Conservation (phyloP, 2,329 filamentous ascomycete genomes). For the Helicocarpus griseus region DNA sequence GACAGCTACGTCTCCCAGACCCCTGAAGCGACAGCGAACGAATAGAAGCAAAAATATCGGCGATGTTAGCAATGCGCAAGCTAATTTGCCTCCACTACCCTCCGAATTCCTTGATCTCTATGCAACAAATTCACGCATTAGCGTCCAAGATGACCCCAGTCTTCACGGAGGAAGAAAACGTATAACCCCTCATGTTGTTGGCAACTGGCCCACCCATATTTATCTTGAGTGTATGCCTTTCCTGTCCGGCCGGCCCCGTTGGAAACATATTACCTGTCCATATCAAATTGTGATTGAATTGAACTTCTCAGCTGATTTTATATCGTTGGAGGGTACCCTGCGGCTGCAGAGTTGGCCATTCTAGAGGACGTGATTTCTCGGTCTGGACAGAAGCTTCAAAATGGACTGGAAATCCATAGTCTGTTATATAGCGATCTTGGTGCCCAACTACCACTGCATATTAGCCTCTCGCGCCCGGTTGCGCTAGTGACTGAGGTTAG, state of each 20-base stretch:
- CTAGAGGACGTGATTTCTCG: slow-evolving; percentile 23
- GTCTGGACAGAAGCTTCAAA: slow-evolving; percentile 29
- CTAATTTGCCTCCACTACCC: slow-evolving; percentile 62
- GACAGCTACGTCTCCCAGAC: slow-evolving; percentile 14
- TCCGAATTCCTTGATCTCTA: slow-evolving; percentile 81
- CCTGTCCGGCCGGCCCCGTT: background rate
- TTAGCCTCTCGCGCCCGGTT: slow-evolving; percentile 79
- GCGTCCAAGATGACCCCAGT: slow-evolving; percentile 68
- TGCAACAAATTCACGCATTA: slow-evolving; percentile 66
- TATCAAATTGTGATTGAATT: slow-evolving; percentile 3
- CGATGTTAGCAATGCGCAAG: slow-evolving; percentile 11
- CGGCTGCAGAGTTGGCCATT: slow-evolving; percentile 23
- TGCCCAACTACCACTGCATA: slow-evolving; percentile 70
- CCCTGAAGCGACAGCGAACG: slow-evolving; percentile 17
- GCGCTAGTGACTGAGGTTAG: slow-evolving; percentile 64
- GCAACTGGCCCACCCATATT: slow-evolving; percentile 87
- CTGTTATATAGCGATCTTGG: slow-evolving; percentile 71
- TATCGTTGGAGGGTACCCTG: slow-evolving; percentile 29
- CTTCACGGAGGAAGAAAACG: slow-evolving; percentile 80
- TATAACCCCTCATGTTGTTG: slow-evolving; percentile 70
- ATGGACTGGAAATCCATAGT: slow-evolving; percentile 46
- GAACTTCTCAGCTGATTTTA: slow-evolving; percentile 9
- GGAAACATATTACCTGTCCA: slow-evolving; percentile 1
- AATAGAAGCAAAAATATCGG: slow-evolving; percentile 6
- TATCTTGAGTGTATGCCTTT: slow-evolving; percentile 78